A percentile compares a stretch with the other conserved stretches of the same genome.
Evolutionary conservation across 108 stramenopile species (phyloP).

Genomic region (Conticribra weissflogii): DNA sequence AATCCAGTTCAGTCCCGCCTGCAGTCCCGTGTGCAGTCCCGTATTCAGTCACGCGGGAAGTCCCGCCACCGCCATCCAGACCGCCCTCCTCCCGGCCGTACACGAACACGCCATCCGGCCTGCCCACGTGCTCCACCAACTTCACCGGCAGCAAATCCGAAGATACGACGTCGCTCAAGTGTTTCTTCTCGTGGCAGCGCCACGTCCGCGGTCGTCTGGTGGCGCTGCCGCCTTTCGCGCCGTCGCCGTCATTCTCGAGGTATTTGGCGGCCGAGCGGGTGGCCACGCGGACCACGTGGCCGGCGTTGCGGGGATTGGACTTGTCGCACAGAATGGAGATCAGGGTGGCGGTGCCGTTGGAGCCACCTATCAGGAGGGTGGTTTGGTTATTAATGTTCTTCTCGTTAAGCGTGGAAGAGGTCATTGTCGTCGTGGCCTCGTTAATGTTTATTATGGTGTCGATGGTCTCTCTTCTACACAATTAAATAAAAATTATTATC

Average conservation of each 20-base stretch:
- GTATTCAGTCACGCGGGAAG: no score
- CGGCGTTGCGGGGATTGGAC: slow-evolving; percentile 45
- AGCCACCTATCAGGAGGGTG: slow-evolving; percentile 56
- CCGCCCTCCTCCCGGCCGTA: slow-evolving; percentile 34
- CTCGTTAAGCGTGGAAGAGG: no score
- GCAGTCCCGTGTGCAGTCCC: background rate
- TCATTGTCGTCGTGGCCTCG: no score
- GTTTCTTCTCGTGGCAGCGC: slow-evolving; percentile 50
- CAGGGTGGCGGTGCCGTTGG: slow-evolving; percentile 58
- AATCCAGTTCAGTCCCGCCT: background rate
- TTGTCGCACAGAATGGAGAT: slow-evolving; percentile 49
- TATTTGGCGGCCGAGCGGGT: slow-evolving; percentile 41
- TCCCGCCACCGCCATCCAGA: no score
- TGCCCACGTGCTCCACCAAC: slow-evolving; percentile 39
- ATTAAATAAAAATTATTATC: no score
- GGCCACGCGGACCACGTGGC: slow-evolving; percentile 47
- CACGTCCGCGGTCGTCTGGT: slow-evolving; percentile 25
- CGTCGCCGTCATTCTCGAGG: slow-evolving; percentile 18
- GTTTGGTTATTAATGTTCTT: slow-evolving; percentile 42
- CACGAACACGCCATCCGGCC: slow-evolving; percentile 49
- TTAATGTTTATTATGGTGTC: no score
- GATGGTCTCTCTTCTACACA: no score
- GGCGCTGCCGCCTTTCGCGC: background rate
- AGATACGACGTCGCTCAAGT: slow-evolving; percentile 40
- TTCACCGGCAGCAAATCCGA: slow-evolving; percentile 47